Evolutionary conservation across 176 grass and related monocot genomes (phyloP).

Genomic region (Triticum urartu): DNA sequence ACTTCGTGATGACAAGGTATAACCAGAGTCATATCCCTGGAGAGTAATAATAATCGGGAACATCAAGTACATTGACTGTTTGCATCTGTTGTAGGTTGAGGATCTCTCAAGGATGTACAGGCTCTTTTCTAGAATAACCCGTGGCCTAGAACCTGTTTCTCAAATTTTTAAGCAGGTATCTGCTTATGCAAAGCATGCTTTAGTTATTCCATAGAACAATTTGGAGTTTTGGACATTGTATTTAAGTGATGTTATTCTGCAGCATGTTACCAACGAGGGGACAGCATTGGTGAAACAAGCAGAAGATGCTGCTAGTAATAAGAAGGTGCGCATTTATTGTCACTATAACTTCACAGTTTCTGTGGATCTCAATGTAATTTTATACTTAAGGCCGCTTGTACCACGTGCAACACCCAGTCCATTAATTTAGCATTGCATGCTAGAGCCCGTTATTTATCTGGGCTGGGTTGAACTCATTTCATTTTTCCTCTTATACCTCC

Average conservation of each 20-base stretch:
- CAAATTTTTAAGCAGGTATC: constrained; percentile 89
- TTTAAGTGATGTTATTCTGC: constrained; percentile 20
- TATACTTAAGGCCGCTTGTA: not conserved
- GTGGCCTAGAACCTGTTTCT: constrained; percentile 81
- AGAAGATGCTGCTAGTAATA: constrained; percentile 91
- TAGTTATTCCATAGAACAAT: constrained; percentile 8
- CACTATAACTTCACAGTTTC: not conserved
- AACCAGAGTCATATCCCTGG: not conserved
- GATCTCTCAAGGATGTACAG: constrained; percentile 93
- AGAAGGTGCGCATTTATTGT: constrained; percentile 49
- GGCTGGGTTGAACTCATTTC: not conserved
- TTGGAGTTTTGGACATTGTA: constrained; percentile 25
- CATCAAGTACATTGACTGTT: constrained; percentile 13
- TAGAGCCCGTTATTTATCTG: constrained; percentile 9
- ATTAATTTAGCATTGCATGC: not conserved
- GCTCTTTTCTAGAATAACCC: constrained; percentile 82
- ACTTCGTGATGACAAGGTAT: constrained; percentile 86
- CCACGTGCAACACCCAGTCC: not conserved
- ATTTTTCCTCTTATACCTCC: not conserved
- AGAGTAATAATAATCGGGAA: not conserved
- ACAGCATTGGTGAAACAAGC: constrained; percentile 85
- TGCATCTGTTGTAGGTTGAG: constrained; percentile 52
- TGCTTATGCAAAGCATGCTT: not conserved
- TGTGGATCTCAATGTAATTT: not conserved
- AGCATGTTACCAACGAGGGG: constrained; percentile 93